Base-by-base conservation (phyloP, 768 basidiomycete species). In the Hericium rajendrae region DNA sequence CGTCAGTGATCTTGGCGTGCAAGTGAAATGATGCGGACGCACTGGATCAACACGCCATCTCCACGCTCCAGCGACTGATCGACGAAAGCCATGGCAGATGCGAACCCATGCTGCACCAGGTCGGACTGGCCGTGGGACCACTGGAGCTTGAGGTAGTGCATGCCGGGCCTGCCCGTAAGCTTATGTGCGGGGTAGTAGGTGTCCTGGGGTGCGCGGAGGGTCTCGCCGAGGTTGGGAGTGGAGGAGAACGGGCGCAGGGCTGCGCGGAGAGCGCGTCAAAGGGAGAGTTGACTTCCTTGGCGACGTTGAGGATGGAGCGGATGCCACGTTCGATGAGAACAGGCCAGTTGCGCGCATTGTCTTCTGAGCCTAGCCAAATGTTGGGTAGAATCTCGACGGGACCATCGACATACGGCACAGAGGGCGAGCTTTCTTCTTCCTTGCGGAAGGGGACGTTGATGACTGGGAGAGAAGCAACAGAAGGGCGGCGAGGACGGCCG, bases 61-160 rank as follows among this genome's bases (percentile, higher is more conserved):
- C 83, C 83, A 62, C 87, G 84, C 55, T 78, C 76, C 55, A 91
- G 70, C 50, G 88, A 85, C 38, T 81, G 79, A 68, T 94, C 92
- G 57, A 87, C 79, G 60, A 93, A 94, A 18, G 78, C 70, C 82
- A 94, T 91, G 5, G 86, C 93, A 8, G 75, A 78, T 53, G 82
- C 81, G 71, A 94, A 92, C 51, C 91, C 91, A 41, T 81, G 72
- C 2, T 82, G 71, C 62, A 92, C 90, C 40, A 95, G 81, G 68
- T 95, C 87, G 56, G 87, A 79, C 71, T 94, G 90, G n/a, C 93
- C 93, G 67, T 95, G 93, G 22, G 91, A 93, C 94, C 93, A 95
- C 53, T 80, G 79, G 26, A 94, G 80, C 69, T 91, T 92, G 71
- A 92, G 85, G 68, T 94, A 94, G 70, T 91, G 83, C 78, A 93